Evolutionary conservation across 306 rosid genomes (phyloP).

Genomic region (Quercus rubra): DNA sequence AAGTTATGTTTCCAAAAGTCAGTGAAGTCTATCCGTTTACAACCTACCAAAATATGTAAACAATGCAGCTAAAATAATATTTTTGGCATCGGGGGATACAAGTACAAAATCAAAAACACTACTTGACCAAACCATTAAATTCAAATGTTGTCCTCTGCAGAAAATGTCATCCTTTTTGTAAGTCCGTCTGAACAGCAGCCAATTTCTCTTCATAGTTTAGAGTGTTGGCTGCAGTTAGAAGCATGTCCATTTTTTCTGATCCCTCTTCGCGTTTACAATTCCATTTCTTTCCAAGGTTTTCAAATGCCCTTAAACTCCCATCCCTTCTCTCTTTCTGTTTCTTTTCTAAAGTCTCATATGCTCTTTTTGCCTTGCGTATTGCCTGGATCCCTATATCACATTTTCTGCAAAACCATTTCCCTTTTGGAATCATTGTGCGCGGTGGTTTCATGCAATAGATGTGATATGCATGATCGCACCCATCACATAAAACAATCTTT

Average conservation of each 20-base stretch:
- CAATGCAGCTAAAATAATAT: constrained; percentile 24
- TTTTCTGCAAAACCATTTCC: constrained; percentile 81
- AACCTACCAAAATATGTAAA: constrained; percentile 46
- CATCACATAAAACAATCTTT: constrained; percentile 77
- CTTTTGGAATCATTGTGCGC: constrained; percentile 51
- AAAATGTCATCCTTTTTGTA: constrained; percentile 17
- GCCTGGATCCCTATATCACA: constrained; percentile 61
- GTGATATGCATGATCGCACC: constrained; percentile 92
- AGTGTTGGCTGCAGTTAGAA: constrained; percentile 72
- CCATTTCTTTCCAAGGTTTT: constrained; percentile 35
- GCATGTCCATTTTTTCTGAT: constrained; percentile 74
- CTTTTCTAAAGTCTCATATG: constrained; percentile 39
- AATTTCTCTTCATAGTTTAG: constrained; percentile 55
- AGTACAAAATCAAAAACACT: constrained; percentile 25
- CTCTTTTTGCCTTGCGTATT: constrained; percentile 50
- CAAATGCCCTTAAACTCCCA: constrained; percentile 31
- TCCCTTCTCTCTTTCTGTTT: constrained; percentile 29
- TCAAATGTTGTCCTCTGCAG: background rate
- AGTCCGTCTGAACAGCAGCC: constrained; percentile 30
- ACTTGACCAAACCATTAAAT: constrained; percentile 1
- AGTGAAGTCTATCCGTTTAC: constrained; percentile 43
- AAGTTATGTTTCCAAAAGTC: constrained; percentile 40
- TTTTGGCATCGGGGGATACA: constrained; percentile 19
- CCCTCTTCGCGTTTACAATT: constrained; percentile 37
- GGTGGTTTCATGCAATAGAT: constrained; percentile 80